Percentiles rank a stretch among this genome's conserved stretches.
Evolutionary conservation across 2,329 filamentous ascomycete species (phyloP).

Genomic region (Fusarium pseudocircinatum): DNA sequence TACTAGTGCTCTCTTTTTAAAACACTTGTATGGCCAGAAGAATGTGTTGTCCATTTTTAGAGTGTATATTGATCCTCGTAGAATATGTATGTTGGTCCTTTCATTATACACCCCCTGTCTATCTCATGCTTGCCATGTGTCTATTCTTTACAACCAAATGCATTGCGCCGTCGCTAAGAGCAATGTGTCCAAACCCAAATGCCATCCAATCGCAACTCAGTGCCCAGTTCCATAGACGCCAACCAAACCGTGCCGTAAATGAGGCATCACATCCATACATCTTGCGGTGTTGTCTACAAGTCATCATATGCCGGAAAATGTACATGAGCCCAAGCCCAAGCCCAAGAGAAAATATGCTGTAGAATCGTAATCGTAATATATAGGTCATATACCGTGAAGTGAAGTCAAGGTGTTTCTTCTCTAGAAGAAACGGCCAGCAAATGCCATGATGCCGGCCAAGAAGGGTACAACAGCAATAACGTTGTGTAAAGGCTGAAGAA

Average conservation of each 20-base stretch:
- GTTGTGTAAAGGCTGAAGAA: constrained; percentile 31
- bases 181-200: background rate
- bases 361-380: constrained; percentile 18
- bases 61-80: background rate
- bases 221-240: constrained; percentile 22
- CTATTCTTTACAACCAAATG: constrained; percentile 7
- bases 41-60: background rate
- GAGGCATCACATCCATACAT: constrained; percentile 11
- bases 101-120: constrained; percentile 7
- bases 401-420: background rate
- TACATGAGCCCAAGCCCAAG: background rate
- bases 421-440: constrained; percentile 39
- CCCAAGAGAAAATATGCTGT: background rate
- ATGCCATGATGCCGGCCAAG: constrained; percentile 37
- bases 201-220: background rate
- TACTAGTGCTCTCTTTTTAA: background rate
- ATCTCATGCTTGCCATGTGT: constrained; percentile 18
- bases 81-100: background rate
- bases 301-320: background rate
- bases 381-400: constrained; percentile 22
- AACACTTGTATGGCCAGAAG: background rate
- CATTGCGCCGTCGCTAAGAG: constrained; percentile 32
- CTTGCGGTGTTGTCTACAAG: background rate
- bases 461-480: constrained; percentile 42
- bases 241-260: constrained; percentile 3